Evolutionary conservation across 1,139 yeast genomes (phyloP).

Genomic region (Arxiozyma telluris): DNA sequence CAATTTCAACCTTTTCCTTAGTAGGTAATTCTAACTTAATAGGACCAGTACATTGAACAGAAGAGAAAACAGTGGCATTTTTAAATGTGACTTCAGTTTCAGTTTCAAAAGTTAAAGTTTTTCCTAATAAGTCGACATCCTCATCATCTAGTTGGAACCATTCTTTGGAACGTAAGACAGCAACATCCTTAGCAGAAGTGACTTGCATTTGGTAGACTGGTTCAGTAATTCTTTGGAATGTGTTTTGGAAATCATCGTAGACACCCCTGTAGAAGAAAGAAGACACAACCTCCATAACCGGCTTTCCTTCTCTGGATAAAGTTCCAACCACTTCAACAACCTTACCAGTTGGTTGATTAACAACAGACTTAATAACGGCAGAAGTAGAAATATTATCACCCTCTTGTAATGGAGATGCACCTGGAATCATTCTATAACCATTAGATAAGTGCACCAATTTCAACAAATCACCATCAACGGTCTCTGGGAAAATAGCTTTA

Average conservation of each 20-base stretch:
- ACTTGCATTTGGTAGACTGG: constrained; percentile 76
- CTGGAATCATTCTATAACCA: constrained; percentile 89
- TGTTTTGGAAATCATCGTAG: constrained; percentile 79
- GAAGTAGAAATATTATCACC: constrained; percentile 78
- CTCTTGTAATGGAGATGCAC: constrained; percentile 80
- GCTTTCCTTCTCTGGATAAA: constrained; percentile 60
- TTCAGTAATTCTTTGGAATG: constrained; percentile 83
- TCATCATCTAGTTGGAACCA: constrained; percentile 82
- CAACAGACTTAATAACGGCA: constrained; percentile 81
- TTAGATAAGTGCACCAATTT: constrained; percentile 91
- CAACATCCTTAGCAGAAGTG: constrained; percentile 76
- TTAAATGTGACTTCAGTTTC: constrained; percentile 78
- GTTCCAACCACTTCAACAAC: constrained; percentile 93
- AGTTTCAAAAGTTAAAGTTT: constrained; percentile 83
- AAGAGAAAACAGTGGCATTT: constrained; percentile 63
- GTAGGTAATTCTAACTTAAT: constrained; percentile 85
- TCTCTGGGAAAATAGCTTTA: constrained; percentile 92
- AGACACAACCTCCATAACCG: constrained; percentile 91
- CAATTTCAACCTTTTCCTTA: constrained; percentile 82
- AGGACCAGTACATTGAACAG: constrained; percentile 78
- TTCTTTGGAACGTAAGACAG: constrained; percentile 88
- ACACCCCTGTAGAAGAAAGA: constrained; percentile 94
- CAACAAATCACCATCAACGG: constrained; percentile 92
- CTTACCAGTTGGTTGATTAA: constrained; percentile 89
- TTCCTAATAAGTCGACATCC: constrained; percentile 62